Evolutionary conservation across 352 stramenopile species (phyloP), one percentile per base, ranked within the genome.

Genomic region (Phytophthora pisi): DNA sequence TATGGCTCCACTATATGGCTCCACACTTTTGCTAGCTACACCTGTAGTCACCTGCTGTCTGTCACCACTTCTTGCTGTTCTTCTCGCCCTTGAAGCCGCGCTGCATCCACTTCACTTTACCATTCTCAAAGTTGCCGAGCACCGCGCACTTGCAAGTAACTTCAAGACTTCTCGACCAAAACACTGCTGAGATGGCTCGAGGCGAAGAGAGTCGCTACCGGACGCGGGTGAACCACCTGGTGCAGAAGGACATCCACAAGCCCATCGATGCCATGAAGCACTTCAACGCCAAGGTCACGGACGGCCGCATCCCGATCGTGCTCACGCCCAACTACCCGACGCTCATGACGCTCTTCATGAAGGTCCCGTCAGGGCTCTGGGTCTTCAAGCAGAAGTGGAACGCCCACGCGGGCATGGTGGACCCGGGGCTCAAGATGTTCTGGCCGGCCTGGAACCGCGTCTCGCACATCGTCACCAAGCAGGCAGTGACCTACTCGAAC

Each of bases 331-430:
- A 51, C 34, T 91, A 89, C 65, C 74, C 84, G 3, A 70, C 57
- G 40, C 53, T 90, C n/a, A 72, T 80, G 36, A 84, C 68, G 47
- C n/a, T 75, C 28, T 78, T 84, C 47, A 83, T 86, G 65, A 78
- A 85, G 54, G 70, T 93, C 6, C 84, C 84, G 7, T 93, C 84
- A 11, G 84, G 84, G 6, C 57, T 93, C 28, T 86, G 87, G 79
- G 86, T 96, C 40, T 77, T 96, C 67, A 91, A 91, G 74, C 88
- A 96, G 58, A 89, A 88, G 63, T 96, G 88, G 88, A 92, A 94
- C 61, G 84, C 82, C 2, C 82, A 96, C 51, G 59, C 74, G 6
- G 88, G 88, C 10, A 89, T 93, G 73, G 84, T 94, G 79, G 77
- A 91, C 24, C 86, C 88, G 9, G 88, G 88, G 0, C 75, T 96